Base-by-base conservation (phyloP, 495 filamentous ascomycete species). In the Achaetomiella virescens region DNA sequence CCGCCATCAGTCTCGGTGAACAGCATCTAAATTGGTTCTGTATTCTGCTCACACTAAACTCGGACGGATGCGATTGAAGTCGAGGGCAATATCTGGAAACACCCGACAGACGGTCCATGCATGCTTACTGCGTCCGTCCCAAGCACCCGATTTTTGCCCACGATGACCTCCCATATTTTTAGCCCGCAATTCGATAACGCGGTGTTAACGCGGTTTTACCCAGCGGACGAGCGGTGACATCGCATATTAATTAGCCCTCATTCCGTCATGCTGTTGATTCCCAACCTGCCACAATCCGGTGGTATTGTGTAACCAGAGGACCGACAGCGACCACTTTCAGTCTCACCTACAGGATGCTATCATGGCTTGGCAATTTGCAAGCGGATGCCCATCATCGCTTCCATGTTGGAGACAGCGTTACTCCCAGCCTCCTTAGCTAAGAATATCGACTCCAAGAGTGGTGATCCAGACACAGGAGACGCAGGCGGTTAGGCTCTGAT, bases 121-220 rank as follows among this genome's bases (percentile, higher is more conserved):
- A 52, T 52, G 55, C 31, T 46, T 24, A 47, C 49, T 12, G 25
- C 55, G 27, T 54, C 12, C 55, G 27, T 54, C 12, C 15, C 48
- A 31, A 22, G 29, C 52, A 50, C 51, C 45, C 25, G 47, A 54
- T 7, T 55, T 51, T 52, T 50, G 46, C 57, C 52, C 57, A 60
- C 58, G 46, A 54, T 15, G 7, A 33, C 31, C 20, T 6, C 22
- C 37, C 17, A 14, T 59, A 60, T 55, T 55, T 60, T 60, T 55
- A 60, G 52, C 29, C 35, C 44, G n/a, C 49, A 45, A 37, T 51
- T 37, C 54, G 25, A 49, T 47, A 44, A 25, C 25, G 11, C 37
- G 18, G 27, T 17, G 18, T 29, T 11, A 38, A 18, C 41, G n/a
- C n/a, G n/a, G n/a, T n/a, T n/a, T n/a, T n/a, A n/a, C 17, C 33